Percentiles rank a stretch among this genome's conserved stretches.
phyloP scores from a whole-genome alignment of 192 early-diverging fungal genomes.

The Backusella luteola region DNA sequence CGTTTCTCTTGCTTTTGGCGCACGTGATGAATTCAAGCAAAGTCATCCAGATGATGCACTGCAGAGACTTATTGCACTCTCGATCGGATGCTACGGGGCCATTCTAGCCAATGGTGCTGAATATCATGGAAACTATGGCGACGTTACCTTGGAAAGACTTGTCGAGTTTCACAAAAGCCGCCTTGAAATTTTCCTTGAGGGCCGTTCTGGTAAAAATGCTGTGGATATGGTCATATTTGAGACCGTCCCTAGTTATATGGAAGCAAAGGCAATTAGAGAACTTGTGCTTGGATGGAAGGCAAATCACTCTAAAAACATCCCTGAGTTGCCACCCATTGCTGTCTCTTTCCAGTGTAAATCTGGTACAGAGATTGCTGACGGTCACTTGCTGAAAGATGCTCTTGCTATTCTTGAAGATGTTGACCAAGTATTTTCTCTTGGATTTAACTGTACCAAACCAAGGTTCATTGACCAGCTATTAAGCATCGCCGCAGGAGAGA shows the following conservation, averaged over 20 bases:
- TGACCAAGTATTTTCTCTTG: conserved; percentile 45
- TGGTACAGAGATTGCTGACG: conserved; percentile 36
- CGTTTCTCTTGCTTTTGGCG: conserved; percentile 44
- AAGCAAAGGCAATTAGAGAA: conserved; percentile 49
- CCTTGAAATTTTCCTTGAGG: conserved; percentile 38
- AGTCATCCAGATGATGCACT: conserved; percentile 16
- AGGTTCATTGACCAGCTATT: conserved; percentile 27
- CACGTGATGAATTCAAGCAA: conserved; percentile 37
- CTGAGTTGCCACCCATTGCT: conserved; percentile 45
- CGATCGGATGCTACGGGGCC: conserved; percentile 67
- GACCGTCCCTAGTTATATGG: conserved; percentile 61
- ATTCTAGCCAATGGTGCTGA: conserved; percentile 60
- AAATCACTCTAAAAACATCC: background rate
- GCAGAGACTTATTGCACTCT: conserved; percentile 47
- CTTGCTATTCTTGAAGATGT: conserved; percentile 27
- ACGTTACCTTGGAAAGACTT: conserved; percentile 35
- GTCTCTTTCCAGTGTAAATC: conserved; percentile 57
- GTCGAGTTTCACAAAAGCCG: conserved; percentile 54
- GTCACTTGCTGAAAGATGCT: conserved; percentile 47
- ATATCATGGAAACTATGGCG: conserved; percentile 62
- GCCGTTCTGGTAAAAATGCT: background rate
- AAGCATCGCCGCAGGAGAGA: conserved; percentile 2
- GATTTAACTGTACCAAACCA: conserved; percentile 67
- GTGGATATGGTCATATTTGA: conserved; percentile 68
- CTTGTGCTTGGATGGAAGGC: conserved; percentile 29